These are phyloP conservation scores for Mycena albidolilacea DNA, from an alignment of 768 basidiomycete genomes.

Conservation along the genomic window DNA sequence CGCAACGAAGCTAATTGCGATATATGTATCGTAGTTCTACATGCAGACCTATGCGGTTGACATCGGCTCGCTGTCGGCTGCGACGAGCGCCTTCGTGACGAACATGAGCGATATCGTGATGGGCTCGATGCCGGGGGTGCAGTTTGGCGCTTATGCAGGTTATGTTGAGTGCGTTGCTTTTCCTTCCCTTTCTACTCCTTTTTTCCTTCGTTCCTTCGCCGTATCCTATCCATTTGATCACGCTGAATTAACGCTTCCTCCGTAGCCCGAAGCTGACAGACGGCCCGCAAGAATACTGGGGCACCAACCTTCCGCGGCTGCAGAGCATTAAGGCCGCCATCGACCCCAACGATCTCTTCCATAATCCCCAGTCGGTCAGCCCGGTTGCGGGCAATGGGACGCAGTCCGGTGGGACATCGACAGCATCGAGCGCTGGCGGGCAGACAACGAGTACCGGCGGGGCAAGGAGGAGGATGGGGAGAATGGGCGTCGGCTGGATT, in stretches of 20 bases:
- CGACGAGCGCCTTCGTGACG: constrained; percentile 25
- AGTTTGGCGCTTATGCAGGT: constrained; percentile 40
- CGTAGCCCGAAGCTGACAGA: constrained; percentile 35
- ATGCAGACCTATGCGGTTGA: constrained; percentile 39
- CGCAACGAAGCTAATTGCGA: background rate
- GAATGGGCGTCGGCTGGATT: background rate
- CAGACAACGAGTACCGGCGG: background rate
- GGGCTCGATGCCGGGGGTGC: constrained; percentile 35
- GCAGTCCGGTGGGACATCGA: background rate
- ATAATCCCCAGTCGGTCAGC: constrained; percentile 37
- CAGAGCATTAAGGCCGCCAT: constrained; percentile 32
- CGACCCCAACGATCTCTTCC: constrained; percentile 36
- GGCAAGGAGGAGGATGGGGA: background rate
- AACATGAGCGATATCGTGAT: constrained; percentile 31
- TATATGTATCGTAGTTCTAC: constrained; percentile 19
- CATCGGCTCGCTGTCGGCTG: constrained; percentile 26
- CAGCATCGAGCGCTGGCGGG: background rate
- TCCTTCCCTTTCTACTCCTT: too few species aligned
- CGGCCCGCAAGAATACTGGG: constrained; percentile 38
- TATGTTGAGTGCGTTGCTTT: constrained; percentile 38
- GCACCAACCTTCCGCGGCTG: constrained; percentile 35
- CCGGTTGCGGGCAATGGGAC: constrained; percentile 7
- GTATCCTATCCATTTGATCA: too few species aligned
- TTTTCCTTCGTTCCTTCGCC: too few species aligned
- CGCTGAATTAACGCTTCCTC: background rate